phyloP scores from a whole-genome alignment of 208 protist species.

The Leishmania mexicana region DNA sequence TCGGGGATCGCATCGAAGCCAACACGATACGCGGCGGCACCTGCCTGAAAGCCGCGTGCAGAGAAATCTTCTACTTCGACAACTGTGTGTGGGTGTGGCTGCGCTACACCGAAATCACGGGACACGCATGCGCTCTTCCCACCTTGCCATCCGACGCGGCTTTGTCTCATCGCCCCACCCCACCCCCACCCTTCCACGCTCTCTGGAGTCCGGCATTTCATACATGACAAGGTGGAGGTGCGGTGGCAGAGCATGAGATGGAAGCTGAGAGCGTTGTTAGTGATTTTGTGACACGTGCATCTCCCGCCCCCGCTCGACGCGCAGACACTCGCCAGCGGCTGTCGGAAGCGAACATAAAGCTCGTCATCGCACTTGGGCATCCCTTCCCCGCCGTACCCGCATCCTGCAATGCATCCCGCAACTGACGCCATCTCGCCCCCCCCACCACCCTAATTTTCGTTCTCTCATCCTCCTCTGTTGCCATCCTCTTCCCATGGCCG shows the following conservation, averaged over 20 bases:
- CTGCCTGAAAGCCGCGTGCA: not conserved
- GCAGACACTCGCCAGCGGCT: not conserved
- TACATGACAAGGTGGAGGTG: not conserved
- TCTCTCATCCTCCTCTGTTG: not conserved
- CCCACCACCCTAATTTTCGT: not conserved
- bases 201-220: not conserved
- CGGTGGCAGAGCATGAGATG: not conserved
- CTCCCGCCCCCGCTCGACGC: not conserved
- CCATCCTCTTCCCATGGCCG: not conserved
- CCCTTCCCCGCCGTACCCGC: not conserved
- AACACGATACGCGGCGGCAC: not conserved
- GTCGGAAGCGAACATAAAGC: not conserved
- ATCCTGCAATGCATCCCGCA: not conserved
- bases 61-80: not conserved
- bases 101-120: not conserved
- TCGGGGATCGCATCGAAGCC: not conserved
- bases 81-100: not conserved
- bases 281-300: not conserved
- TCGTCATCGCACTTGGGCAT: not conserved
- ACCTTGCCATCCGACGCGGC: not conserved
- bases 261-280: not conserved
- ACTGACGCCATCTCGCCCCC: not conserved
- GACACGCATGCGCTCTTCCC: not conserved
- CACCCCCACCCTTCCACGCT: not conserved
- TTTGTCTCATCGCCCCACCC: not conserved